Conservation (phyloP, 169 alveolate genomes). For the Cryptosporidium felis region DNA sequence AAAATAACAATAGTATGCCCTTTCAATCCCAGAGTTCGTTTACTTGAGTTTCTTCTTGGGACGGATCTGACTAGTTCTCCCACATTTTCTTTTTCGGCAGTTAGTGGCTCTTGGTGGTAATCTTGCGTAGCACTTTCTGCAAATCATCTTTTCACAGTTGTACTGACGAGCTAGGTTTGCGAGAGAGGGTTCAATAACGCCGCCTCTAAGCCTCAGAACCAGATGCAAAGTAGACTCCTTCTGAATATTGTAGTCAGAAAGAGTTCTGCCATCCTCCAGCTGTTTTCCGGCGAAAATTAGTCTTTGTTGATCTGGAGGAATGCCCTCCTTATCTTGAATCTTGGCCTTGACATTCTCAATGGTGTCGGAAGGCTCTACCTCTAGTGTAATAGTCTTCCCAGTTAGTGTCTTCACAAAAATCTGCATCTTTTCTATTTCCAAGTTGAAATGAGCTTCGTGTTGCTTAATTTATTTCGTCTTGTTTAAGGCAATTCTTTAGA, state of each 20-base stretch:
- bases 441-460: neutral
- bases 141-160: slow-evolving; percentile 97
- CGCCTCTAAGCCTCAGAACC: slow-evolving; percentile 99
- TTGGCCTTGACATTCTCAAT: slow-evolving; percentile 97
- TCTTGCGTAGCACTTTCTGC: slow-evolving; percentile 99
- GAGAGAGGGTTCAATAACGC: slow-evolving; percentile 98
- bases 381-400: slow-evolving; percentile 96
- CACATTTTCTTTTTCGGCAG: slow-evolving; percentile 99
- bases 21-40: no score
- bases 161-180: slow-evolving; percentile 98
- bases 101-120: slow-evolving; percentile 99
- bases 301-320: slow-evolving; percentile 99
- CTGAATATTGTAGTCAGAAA: slow-evolving; percentile 98
- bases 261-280: slow-evolving; percentile 97
- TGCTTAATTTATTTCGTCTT: slow-evolving; percentile 5
- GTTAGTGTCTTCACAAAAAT: slow-evolving; percentile 95
- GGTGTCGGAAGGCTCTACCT: slow-evolving; percentile 95
- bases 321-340: slow-evolving; percentile 97
- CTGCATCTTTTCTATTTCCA: slow-evolving; percentile 81
- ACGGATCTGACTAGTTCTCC: slow-evolving; percentile 97
- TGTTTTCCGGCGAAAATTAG: slow-evolving; percentile 99
- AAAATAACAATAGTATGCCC: neutral
- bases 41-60: slow-evolving; percentile 98
- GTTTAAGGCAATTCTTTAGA: neutral
- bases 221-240: slow-evolving; percentile 97